These are phyloP conservation scores for Populus hybrid DNA, from an alignment of 441 rosid species.

Conservation along the genomic window DNA sequence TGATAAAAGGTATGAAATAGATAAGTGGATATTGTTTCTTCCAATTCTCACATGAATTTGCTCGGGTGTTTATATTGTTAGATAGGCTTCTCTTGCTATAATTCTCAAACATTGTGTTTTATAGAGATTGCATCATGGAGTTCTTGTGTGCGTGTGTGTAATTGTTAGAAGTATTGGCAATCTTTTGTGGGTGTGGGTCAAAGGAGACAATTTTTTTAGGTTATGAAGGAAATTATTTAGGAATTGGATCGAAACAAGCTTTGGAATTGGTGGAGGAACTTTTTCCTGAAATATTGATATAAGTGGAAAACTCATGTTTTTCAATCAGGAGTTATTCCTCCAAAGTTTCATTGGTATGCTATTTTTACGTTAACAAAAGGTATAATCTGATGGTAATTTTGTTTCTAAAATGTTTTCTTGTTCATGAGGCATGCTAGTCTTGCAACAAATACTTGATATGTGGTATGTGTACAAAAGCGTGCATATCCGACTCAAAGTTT, in stretches of 20 bases:
- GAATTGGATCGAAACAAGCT: neutral
- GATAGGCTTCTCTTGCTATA: neutral
- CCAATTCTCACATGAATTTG: neutral
- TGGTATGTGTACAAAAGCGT: neutral
- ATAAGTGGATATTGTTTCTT: neutral
- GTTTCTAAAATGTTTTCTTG: neutral
- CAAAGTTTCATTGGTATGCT: neutral
- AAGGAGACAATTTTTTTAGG: neutral
- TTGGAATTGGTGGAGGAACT: neutral
- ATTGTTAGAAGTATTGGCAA: neutral
- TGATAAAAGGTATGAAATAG: slow-evolving; percentile 57
- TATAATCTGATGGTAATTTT: neutral
- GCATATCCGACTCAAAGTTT: neutral
- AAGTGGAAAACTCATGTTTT: neutral
- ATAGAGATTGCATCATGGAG: neutral
- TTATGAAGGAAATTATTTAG: neutral
- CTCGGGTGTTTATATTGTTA: neutral
- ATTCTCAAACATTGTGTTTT: neutral
- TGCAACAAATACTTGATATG: neutral
- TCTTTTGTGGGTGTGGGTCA: neutral
- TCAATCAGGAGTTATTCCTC: neutral
- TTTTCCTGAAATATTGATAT: neutral
- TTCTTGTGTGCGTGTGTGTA: neutral
- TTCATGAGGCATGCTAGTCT: neutral
- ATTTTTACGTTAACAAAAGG: neutral